A percentile compares a stretch with the other conserved stretches of the same genome.
Evolutionary conservation across 2,329 filamentous ascomycete species (phyloP).

Genomic region (Diaporthe nobilis): DNA sequence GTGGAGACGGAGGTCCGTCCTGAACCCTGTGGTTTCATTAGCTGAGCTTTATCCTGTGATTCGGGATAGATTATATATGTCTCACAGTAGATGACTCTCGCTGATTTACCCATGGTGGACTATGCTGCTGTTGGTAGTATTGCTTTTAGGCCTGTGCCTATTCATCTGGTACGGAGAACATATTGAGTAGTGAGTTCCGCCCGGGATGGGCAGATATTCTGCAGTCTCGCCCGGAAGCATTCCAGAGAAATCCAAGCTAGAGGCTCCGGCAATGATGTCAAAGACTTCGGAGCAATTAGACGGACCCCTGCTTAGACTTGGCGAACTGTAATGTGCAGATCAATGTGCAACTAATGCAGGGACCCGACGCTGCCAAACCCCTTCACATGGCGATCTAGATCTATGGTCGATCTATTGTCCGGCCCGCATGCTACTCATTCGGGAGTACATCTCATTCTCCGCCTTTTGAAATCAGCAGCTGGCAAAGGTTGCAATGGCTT

Average conservation of each 20-base stretch:
- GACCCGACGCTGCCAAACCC: background rate
- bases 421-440: background rate
- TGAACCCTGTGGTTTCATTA: slow-evolving; percentile 69
- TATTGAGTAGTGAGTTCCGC: no score
- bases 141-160: background rate
- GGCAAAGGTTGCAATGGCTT: background rate
- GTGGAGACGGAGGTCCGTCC: slow-evolving; percentile 83
- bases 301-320: slow-evolving; percentile 23
- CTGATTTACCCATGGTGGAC: slow-evolving; percentile 28
- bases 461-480: background rate
- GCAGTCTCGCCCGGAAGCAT: background rate
- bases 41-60: background rate
- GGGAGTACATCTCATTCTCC: background rate
- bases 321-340: slow-evolving; percentile 12
- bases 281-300: slow-evolving; percentile 7
- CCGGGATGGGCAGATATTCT: rapidly evolving
- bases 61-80: background rate
- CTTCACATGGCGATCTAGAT: background rate
- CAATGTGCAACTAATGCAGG: slow-evolving; percentile 34
- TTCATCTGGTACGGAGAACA: background rate
- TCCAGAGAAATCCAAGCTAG: background rate
- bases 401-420: background rate
- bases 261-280: slow-evolving; percentile 21
- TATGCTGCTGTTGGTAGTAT: background rate
- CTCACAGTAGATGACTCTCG: slow-evolving; percentile 38